A percentile compares a stretch with the other conserved stretches of the same genome.
Evolutionary conservation across 768 basidiomycete species (phyloP).

Genomic region (Russula vinacea): DNA sequence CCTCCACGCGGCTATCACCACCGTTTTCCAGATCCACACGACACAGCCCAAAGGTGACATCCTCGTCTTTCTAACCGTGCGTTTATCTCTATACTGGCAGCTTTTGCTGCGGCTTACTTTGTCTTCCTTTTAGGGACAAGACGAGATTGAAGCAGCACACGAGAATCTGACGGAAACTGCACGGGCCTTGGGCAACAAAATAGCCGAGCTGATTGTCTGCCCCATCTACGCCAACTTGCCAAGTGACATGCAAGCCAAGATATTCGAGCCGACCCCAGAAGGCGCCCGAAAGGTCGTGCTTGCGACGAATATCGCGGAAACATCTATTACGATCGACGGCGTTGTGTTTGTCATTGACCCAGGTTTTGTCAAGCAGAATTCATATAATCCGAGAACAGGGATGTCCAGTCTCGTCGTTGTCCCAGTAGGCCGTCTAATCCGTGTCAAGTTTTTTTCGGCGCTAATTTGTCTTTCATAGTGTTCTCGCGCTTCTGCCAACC

Average conservation of each 20-base stretch:
- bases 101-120: conserved; percentile 16
- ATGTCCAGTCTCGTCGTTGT: conserved; percentile 97
- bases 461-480: conserved; percentile 49
- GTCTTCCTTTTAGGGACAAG: conserved; percentile 71
- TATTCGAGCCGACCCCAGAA: conserved; percentile 97
- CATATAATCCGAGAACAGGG: conserved; percentile 96
- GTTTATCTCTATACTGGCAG: conserved; percentile 32
- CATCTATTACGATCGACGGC: conserved; percentile 98
- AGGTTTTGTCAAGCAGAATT: conserved; percentile 98
- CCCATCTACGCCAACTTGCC: conserved; percentile 99
- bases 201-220: conserved; percentile 89
- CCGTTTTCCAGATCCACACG: conserved; percentile 98
- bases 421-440: conserved; percentile 56
- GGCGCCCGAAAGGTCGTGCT: conserved; percentile 96
- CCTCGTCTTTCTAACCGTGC: conserved; percentile 91
- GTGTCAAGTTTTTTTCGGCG: background rate
- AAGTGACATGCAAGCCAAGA: conserved; percentile 99
- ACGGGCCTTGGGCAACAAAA: conserved; percentile 92
- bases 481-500: conserved; percentile 95
- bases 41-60: conserved; percentile 98
- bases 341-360: conserved; percentile 99
- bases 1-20: conserved; percentile 96
- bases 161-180: conserved; percentile 96
- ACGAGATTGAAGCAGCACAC: conserved; percentile 96
- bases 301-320: conserved; percentile 99